Evolutionary conservation across 768 basidiomycete species (phyloP), one percentile per base, ranked within the genome.

Genomic region (Austroboletus festivus): DNA sequence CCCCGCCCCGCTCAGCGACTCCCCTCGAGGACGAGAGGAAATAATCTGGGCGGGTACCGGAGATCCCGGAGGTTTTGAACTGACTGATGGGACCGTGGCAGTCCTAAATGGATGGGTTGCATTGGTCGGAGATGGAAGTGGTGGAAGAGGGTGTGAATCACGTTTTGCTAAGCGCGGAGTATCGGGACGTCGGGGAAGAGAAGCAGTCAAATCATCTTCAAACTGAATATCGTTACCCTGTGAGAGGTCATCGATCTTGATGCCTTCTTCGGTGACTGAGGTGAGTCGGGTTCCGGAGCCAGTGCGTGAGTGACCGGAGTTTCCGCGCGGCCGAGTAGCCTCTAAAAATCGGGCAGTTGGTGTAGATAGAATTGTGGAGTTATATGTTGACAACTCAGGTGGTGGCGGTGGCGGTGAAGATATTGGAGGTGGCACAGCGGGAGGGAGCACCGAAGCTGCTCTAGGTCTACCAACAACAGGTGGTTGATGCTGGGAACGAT

Each of bases 121-220:
- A 23, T 62, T 56, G 12, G 71, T 64, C 42, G 75, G 78, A 5
- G 79, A 74, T 34, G 83, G 85, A 41, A 86, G 63, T 38, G 84
- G 84, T 16, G 85, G 86, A 12, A 87, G 70, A 18, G 83, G 87
- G 48, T 79, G 86, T 9, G 80, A 80, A 35, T 82, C 81, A 56
- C 70, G 71, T 54, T 72, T 77, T 26, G 59, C 46, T 30, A 66
- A 68, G 30, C 71, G 77, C 24, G 73, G 71, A 8, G 73, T 73
- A 38, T 77, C 75, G 33, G 73, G 63, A 45, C 66, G 63, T 46
- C 62, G 57, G 22, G 65, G 62, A 34, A 64, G 61, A 38, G 68
- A 59, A 19, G 52, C 38, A 37, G 55, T 63, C 22, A 68, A 56
- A 31, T 71, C 71, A 4, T 62, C 57, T n/a, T 65, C 68, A 28